phyloP scores from a whole-genome alignment of 202 grass and related monocot genomes.

The Sporobolus alterniflorus region DNA sequence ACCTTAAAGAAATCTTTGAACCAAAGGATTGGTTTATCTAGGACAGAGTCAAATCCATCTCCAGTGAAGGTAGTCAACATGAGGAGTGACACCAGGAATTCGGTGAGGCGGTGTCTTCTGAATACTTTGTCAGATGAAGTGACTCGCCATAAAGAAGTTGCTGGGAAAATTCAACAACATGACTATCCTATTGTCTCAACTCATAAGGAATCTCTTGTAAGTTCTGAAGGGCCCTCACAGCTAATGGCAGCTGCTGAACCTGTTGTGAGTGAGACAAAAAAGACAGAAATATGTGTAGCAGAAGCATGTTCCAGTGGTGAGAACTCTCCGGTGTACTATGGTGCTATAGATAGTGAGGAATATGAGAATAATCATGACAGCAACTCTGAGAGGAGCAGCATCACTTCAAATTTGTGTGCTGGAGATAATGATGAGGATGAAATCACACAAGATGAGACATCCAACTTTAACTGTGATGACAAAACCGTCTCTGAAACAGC shows the following conservation, averaged over 20 bases:
- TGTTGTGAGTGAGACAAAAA: conserved; percentile 16
- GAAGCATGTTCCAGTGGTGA: conserved; percentile 63
- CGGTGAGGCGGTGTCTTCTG: conserved; percentile 69
- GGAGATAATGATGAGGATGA: conserved; percentile 60
- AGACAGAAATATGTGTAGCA: not conserved
- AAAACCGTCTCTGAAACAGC: conserved; percentile 33
- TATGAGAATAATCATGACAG: conserved; percentile 50
- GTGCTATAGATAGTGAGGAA: conserved; percentile 45
- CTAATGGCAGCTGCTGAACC: conserved; percentile 22
- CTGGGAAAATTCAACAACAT: conserved; percentile 47
- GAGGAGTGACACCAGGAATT: conserved; percentile 33
- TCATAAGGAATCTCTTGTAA: conserved; percentile 25
- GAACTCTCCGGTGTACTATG: conserved; percentile 64
- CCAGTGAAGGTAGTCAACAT: conserved; percentile 35
- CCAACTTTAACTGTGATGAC: conserved; percentile 22
- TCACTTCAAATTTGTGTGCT: conserved; percentile 68
- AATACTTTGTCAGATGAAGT: conserved; percentile 45
- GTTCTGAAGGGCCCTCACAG: conserved; percentile 30
- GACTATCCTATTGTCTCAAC: conserved; percentile 30
- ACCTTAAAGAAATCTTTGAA: conserved; percentile 59
- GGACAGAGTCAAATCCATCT: conserved; percentile 74
- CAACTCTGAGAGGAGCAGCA: conserved; percentile 71
- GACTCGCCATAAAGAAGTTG: conserved; percentile 27
- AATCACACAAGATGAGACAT: conserved; percentile 33
- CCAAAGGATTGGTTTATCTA: conserved; percentile 62